Conservation (phyloP, 495 filamentous ascomycete species). For the Letharia lupina region DNA sequence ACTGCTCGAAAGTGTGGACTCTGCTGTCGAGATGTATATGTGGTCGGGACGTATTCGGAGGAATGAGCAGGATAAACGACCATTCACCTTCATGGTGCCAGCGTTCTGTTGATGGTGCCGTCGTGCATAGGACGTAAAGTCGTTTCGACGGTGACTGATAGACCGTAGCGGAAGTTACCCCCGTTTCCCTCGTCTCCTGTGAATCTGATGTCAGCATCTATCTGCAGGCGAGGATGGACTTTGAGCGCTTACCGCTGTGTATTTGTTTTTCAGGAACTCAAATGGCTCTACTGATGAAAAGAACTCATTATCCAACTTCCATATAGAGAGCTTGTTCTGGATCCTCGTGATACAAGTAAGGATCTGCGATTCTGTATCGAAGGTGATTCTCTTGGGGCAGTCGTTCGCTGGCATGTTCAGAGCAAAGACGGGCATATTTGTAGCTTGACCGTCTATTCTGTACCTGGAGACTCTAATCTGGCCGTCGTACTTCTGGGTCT, state of each 20-base stretch:
- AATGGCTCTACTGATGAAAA: not conserved
- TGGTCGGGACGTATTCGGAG: not conserved
- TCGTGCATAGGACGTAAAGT: conserved; percentile 20
- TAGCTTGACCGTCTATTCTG: not conserved
- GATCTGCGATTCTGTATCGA: not conserved
- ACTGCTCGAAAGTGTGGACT: conserved; percentile 15
- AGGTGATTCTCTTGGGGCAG: conserved; percentile 11
- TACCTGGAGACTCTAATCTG: conserved; percentile 3
- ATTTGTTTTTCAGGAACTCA: conserved; percentile 5
- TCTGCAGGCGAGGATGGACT: not conserved
- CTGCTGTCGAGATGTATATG: not conserved
- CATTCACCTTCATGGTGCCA: conserved; percentile 21
- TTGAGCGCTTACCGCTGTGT: conserved; percentile 12
- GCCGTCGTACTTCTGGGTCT: not conserved
- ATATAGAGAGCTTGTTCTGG: conserved; percentile 11
- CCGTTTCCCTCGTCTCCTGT: conserved; percentile 18
- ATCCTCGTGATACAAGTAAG: conserved; percentile 18
- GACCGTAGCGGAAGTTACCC: conserved; percentile 19
- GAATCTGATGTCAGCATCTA: not conserved
- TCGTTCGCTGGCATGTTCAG: conserved; percentile 6
- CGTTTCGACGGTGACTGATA: conserved; percentile 12
- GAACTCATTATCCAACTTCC: conserved; percentile 11
- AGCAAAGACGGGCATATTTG: not conserved
- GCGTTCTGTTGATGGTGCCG: conserved; percentile 19
- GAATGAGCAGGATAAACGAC: conserved; percentile 20